Evolutionary conservation across 805 yeast species (phyloP).

Genomic region (Candida xiaguanensis): DNA sequence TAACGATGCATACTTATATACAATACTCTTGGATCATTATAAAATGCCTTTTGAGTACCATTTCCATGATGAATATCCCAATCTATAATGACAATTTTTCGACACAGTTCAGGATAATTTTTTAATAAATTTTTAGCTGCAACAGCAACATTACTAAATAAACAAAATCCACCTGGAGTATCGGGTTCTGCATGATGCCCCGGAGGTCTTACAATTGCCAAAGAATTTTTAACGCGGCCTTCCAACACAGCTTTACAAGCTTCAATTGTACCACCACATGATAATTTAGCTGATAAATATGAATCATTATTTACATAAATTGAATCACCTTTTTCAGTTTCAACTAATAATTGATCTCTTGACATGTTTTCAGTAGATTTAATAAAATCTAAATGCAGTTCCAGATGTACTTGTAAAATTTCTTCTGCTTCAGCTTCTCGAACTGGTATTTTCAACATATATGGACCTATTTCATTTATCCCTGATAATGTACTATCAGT

Average conservation of each 20-base stretch:
- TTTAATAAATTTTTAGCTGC: slow-evolving; percentile 85
- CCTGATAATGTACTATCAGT: slow-evolving; percentile 74
- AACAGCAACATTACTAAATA: slow-evolving; percentile 94
- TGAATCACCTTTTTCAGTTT: slow-evolving; percentile 90
- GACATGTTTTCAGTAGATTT: slow-evolving; percentile 75
- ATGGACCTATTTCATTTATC: slow-evolving; percentile 71
- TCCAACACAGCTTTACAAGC: slow-evolving; percentile 95
- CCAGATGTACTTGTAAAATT: slow-evolving; percentile 79
- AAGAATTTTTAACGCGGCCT: slow-evolving; percentile 82
- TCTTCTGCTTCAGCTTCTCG: slow-evolving; percentile 88
- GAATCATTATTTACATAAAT: slow-evolving; percentile 94
- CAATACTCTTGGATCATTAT: slow-evolving; percentile 83
- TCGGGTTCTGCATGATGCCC: slow-evolving; percentile 99
- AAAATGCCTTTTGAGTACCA: slow-evolving; percentile 93
- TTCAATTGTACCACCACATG: slow-evolving; percentile 97
- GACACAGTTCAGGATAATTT: slow-evolving; percentile 82
- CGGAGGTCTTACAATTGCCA: slow-evolving; percentile 97
- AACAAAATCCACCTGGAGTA: slow-evolving; percentile 94
- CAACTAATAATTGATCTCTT: slow-evolving; percentile 69
- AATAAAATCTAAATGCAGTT: slow-evolving; percentile 72
- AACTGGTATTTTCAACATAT: slow-evolving; percentile 86
- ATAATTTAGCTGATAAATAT: slow-evolving; percentile 76
- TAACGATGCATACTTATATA: slow-evolving; percentile 91
- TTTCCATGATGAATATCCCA: slow-evolving; percentile 99
- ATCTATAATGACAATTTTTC: slow-evolving; percentile 79